Conservation (phyloP, 257 asterid species). For the Cynanchum wilfordii region DNA sequence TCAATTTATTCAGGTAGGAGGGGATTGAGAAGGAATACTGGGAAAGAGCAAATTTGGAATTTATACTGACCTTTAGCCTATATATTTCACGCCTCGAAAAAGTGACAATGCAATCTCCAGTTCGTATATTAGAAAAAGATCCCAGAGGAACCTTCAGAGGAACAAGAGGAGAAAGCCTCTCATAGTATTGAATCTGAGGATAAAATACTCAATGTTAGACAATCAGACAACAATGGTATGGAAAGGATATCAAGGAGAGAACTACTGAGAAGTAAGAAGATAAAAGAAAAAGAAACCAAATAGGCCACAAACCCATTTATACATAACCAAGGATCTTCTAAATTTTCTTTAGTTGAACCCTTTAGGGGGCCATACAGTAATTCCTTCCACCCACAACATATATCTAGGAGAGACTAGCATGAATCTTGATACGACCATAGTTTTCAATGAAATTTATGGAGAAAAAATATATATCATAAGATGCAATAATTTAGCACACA, state of each 20-base stretch:
- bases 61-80: conserved; percentile 56
- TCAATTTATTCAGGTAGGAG: not conserved
- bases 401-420: not conserved
- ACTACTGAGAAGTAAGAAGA: not conserved
- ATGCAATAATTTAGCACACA: not conserved
- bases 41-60: not conserved
- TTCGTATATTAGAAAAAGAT: conserved; percentile 55
- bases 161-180: conserved; percentile 93
- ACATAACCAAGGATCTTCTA: not conserved
- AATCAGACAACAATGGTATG: not conserved
- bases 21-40: not conserved
- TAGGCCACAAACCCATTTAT: not conserved
- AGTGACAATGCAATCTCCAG: conserved; percentile 92
- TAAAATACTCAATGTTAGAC: not conserved
- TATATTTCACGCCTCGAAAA: conserved; percentile 80
- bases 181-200: conserved; percentile 72
- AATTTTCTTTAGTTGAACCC: not conserved
- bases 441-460: not conserved
- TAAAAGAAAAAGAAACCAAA: not conserved
- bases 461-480: not conserved
- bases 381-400: not conserved
- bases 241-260: not conserved
- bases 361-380: not conserved
- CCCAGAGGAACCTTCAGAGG: conserved; percentile 73
- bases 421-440: not conserved